These are phyloP conservation scores for Fusarium citri DNA, from an alignment of 2,329 filamentous ascomycete species.

Conservation along the genomic window DNA sequence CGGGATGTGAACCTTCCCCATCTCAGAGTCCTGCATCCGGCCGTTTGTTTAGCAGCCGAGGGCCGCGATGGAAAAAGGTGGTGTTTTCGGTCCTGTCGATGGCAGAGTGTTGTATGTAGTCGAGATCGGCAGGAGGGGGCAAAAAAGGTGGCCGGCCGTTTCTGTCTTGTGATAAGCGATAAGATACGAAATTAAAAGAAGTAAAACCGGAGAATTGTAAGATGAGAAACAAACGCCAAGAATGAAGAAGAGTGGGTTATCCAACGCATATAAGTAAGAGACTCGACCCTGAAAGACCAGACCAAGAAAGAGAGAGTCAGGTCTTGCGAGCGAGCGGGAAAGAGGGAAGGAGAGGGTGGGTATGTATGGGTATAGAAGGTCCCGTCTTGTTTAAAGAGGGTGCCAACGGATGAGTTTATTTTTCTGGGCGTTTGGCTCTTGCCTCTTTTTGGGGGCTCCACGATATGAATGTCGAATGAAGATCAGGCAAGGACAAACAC, in stretches of 20 bases:
- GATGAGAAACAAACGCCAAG: slow-evolving; percentile 36
- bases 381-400: slow-evolving; percentile 7
- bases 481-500: slow-evolving; percentile 9
- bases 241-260: slow-evolving; percentile 8
- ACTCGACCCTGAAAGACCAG: slow-evolving; percentile 6
- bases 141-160: slow-evolving; percentile 8
- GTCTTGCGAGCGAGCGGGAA: slow-evolving; percentile 14
- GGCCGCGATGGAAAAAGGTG: slow-evolving; percentile 18
- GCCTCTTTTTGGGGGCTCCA: slow-evolving; percentile 18
- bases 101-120: slow-evolving; percentile 1
- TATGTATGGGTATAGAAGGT: neutral
- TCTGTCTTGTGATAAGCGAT: slow-evolving; percentile 18
- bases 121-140: slow-evolving; percentile 25
- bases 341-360: slow-evolving; percentile 14
- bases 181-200: slow-evolving; percentile 8
- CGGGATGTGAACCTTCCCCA: slow-evolving; percentile 37
- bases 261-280: slow-evolving; percentile 8
- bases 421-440: slow-evolving; percentile 20
- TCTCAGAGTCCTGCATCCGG: slow-evolving; percentile 33
- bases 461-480: slow-evolving; percentile 7
- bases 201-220: neutral
- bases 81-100: slow-evolving; percentile 5
- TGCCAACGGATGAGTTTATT: slow-evolving; percentile 27
- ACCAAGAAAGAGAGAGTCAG: neutral
- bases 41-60: slow-evolving; percentile 16